Conservation (phyloP, 371 early-diverging fungal species). For the Haplosporangium sp. region DNA sequence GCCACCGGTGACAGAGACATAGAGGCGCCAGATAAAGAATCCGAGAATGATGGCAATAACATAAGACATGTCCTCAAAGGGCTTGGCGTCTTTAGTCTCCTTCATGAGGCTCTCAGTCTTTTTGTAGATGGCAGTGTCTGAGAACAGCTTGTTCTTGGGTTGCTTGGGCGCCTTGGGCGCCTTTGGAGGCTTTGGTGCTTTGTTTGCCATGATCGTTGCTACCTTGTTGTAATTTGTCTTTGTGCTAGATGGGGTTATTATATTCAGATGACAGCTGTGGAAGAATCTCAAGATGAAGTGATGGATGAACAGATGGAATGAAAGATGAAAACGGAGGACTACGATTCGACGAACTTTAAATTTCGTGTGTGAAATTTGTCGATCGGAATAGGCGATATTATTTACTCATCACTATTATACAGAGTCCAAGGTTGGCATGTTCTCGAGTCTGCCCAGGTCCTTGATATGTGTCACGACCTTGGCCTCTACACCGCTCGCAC, state of each 20-base stretch:
- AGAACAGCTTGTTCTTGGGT: conserved; percentile 6
- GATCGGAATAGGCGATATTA: too few relatives aligned
- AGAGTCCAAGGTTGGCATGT: conserved; percentile 27
- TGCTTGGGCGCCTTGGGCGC: conserved; percentile 19
- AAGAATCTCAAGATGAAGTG: too few relatives aligned
- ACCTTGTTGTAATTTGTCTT: too few relatives aligned
- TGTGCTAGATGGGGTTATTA: too few relatives aligned
- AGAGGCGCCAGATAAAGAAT: conserved; percentile 44
- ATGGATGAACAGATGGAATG: too few relatives aligned
- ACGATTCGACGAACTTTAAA: too few relatives aligned
- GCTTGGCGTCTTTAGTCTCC: conserved; percentile 26
- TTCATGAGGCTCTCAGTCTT: conserved; percentile 8
- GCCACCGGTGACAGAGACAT: conserved; percentile 11
- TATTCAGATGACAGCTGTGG: too few relatives aligned
- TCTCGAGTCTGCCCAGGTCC: conserved; percentile 34
- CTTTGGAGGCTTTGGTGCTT: conserved; percentile 18
- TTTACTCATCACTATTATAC: not conserved
- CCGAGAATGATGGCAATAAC: conserved; percentile 9
- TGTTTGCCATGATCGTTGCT: not conserved
- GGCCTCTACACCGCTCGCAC: conserved; percentile 5
- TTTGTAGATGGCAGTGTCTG: conserved; percentile 3
- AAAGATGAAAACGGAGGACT: too few relatives aligned
- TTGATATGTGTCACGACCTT: conserved; percentile 48
- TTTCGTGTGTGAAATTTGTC: too few relatives aligned
- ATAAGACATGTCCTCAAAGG: conserved; percentile 41